Conservation (phyloP, 805 yeast species). For the Teunomyces lycoperdinae region DNA sequence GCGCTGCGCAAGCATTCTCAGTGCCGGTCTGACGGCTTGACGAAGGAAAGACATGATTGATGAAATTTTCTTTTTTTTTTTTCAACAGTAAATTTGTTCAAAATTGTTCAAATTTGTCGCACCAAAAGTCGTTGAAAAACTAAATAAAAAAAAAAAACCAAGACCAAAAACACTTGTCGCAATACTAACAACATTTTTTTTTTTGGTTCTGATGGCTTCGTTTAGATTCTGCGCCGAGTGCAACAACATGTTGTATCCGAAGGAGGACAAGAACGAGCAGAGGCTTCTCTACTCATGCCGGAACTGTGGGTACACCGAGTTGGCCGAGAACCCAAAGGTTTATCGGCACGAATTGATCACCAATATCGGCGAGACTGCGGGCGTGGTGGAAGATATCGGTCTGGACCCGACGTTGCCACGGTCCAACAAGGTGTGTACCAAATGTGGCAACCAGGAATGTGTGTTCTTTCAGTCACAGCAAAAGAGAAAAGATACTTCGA, state of each 20-base stretch:
- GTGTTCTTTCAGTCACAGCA: slow-evolving; percentile 98
- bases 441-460: slow-evolving; percentile 82
- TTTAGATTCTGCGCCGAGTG: slow-evolving; percentile 95
- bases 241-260: slow-evolving; percentile 97
- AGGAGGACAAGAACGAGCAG: slow-evolving; percentile 82
- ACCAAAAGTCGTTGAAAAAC: no score
- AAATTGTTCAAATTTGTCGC: not conserved
- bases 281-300: slow-evolving; percentile 87
- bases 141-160: not conserved
- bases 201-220: slow-evolving; percentile 57
- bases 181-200: not conserved
- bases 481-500: slow-evolving; percentile 89
- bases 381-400: slow-evolving; percentile 94
- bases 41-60: slow-evolving; percentile 31
- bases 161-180: not conserved
- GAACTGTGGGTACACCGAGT: slow-evolving; percentile 89
- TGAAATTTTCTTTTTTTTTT: not conserved
- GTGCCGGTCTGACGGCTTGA: slow-evolving; percentile 36
- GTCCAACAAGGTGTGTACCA: slow-evolving; percentile 90
- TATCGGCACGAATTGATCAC: slow-evolving; percentile 91
- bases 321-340: slow-evolving; percentile 83
- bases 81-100: slow-evolving; percentile 3
- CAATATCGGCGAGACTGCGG: slow-evolving; percentile 92
- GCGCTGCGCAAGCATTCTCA: slow-evolving; percentile 31
- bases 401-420: slow-evolving; percentile 97